Percentiles rank a stretch among this genome's conserved stretches.
These are phyloP conservation scores for Gastroboletus turbinatus DNA, from an alignment of 1,284 basidiomycete genomes.

Conservation along the genomic window DNA sequence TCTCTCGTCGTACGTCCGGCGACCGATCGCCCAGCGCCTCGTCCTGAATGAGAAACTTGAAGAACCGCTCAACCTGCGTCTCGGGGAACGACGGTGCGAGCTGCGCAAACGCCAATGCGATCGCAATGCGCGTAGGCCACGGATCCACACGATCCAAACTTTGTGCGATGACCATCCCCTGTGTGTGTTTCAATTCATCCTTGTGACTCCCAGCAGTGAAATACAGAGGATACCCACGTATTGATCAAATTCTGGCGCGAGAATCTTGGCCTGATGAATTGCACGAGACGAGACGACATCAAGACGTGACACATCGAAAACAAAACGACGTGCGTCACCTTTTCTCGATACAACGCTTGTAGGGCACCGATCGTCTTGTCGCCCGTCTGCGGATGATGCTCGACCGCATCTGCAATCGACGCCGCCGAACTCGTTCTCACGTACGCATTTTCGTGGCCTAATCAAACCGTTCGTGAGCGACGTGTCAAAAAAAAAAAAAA, in stretches of 20 bases:
- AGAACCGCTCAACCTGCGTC: constrained; percentile 74
- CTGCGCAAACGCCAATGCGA: constrained; percentile 70
- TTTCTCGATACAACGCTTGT: constrained; percentile 80
- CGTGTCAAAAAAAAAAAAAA: neutral
- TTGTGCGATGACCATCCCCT: constrained; percentile 93
- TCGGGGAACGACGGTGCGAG: constrained; percentile 70
- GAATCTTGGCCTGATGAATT: constrained; percentile 65
- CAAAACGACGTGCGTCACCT: constrained; percentile 44
- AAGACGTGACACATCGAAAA: neutral
- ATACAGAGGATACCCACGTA: constrained; percentile 56
- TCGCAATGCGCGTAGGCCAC: constrained; percentile 82
- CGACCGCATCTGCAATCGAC: constrained; percentile 79
- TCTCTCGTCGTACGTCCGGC: constrained; percentile 79
- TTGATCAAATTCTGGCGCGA: constrained; percentile 88
- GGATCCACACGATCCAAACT: constrained; percentile 93
- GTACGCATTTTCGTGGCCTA: constrained; percentile 80
- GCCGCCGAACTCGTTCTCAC: constrained; percentile 76
- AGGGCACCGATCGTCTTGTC: constrained; percentile 49
- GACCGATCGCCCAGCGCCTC: constrained; percentile 81
- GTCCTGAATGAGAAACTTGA: constrained; percentile 83
- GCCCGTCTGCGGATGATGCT: constrained; percentile 72
- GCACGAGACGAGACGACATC: neutral
- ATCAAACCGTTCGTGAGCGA: neutral
- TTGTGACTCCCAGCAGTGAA: neutral
- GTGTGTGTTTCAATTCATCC: neutral